A percentile compares a stretch with the other conserved stretches of the same genome.
These are phyloP conservation scores for Colletotrichum navitas DNA, from an alignment of 2,329 filamentous ascomycete genomes.

Conservation along the genomic window DNA sequence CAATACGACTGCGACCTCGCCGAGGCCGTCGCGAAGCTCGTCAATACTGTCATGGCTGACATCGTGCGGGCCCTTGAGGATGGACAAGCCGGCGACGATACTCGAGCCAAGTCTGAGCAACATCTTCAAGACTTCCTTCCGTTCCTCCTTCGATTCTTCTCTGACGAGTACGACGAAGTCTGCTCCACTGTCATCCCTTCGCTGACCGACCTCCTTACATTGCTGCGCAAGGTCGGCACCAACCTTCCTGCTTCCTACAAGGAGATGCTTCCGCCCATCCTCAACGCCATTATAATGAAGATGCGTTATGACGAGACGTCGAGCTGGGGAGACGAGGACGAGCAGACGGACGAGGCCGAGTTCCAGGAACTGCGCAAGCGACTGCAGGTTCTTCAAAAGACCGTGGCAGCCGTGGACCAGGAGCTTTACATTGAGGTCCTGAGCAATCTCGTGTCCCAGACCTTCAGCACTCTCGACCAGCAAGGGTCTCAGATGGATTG, in stretches of 20 bases:
- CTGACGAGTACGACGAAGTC: conserved; percentile 97
- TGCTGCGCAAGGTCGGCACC: conserved; percentile 81
- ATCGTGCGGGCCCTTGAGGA: conserved; percentile 89
- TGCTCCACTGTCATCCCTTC: conserved; percentile 96
- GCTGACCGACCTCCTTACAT: conserved; percentile 90
- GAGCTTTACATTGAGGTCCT: conserved; percentile 88
- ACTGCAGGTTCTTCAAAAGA: conserved; percentile 91
- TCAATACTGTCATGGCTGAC: conserved; percentile 90
- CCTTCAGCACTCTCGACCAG: conserved; percentile 84
- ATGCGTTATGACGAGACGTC: conserved; percentile 98
- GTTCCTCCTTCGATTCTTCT: conserved; percentile 91
- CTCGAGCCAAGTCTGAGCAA: conserved; percentile 81
- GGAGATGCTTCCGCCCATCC: conserved; percentile 86
- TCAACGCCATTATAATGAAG: conserved; percentile 93
- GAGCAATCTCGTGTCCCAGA: conserved; percentile 87
- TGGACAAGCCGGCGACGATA: conserved; percentile 68
- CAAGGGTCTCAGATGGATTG: conserved; percentile 85
- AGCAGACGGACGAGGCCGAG: conserved; percentile 96
- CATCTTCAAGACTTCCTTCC: conserved; percentile 87
- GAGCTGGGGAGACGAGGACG: conserved; percentile 92
- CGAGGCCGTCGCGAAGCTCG: conserved; percentile 93
- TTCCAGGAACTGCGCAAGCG: conserved; percentile 95
- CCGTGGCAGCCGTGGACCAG: conserved; percentile 90
- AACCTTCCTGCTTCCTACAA: conserved; percentile 80
- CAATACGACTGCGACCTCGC: conserved; percentile 96